A percentile compares a stretch with the other conserved stretches of the same genome.
These are phyloP conservation scores for Mycena citricolor DNA, from an alignment of 1,284 basidiomycete species.

Conservation along the genomic window DNA sequence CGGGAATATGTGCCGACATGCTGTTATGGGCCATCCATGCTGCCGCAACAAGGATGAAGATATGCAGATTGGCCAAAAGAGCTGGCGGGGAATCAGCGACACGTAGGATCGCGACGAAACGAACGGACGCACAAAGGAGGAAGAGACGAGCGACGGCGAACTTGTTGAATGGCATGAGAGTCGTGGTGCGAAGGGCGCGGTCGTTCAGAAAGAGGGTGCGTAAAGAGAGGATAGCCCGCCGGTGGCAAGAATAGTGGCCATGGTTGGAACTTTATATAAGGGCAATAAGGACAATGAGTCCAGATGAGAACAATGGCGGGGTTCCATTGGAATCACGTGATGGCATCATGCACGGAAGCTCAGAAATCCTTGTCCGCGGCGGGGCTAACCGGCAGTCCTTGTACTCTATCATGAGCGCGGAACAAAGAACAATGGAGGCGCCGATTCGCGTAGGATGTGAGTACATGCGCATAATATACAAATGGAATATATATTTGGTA, in stretches of 20 bases:
- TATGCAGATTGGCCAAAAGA: constrained; percentile 11
- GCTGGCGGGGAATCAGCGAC: no score
- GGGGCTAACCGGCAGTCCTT: no score
- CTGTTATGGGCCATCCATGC: constrained; percentile 7
- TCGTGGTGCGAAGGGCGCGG: not conserved
- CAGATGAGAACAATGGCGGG: constrained; percentile 1
- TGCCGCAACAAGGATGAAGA: constrained; percentile 15
- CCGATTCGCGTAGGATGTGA: no score
- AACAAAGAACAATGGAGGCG: no score
- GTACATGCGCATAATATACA: no score
- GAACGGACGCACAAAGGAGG: constrained; percentile 11
- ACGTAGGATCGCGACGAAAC: not conserved
- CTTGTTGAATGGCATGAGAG: constrained; percentile 16
- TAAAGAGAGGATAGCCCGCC: constrained; percentile 7
- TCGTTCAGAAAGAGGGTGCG: not conserved
- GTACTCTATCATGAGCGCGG: no score
- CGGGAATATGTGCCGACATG: not conserved
- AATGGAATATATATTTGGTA: no score
- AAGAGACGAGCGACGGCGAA: constrained; percentile 13
- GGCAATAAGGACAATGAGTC: constrained; percentile 10
- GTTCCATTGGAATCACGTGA: no score
- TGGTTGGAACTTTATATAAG: not conserved
- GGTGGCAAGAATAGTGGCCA: constrained; percentile 12
- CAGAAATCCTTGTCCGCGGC: no score
- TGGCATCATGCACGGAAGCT: no score